Base-by-base conservation (phyloP, 495 filamentous ascomycete genomes). In the Evansstolkia leycettana region DNA sequence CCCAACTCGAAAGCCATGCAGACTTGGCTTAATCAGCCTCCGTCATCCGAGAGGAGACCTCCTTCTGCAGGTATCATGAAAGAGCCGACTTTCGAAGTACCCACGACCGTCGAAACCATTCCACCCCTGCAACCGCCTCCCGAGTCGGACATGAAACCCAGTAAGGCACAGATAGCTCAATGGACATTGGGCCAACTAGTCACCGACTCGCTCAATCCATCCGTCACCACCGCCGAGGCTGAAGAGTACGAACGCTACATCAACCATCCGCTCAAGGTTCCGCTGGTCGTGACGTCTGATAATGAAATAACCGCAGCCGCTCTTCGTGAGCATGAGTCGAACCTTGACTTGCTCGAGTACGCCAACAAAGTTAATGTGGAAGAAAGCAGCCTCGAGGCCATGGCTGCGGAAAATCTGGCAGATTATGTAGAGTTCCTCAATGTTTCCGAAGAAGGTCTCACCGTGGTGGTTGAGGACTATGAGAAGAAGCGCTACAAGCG, bases 401-500 rank as follows among this genome's bases (percentile, higher is more conserved):
- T 60, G 33, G 60, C 60, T 5, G 80, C 81, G 38, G 80, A 82
- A 33, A 88, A 93, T 41, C 37, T 82, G 34, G 70, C 68, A 25
- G 72, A 82, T 36, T 94, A 88, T 51, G 63, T 57, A 8, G 81
- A 90, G 31, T 84, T 85, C 49, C 54, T 94, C 17, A 64, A 62
- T 24, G 72, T 94, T 2, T 72, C 69, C 11, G 84, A 90, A 16
- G 83, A 94, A 42, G 83, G 84, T 7, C 61, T 98, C 19, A 85
- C 82, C n/a, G 89, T 96, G 11, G 76, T 71, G 10, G 74, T 82
- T 27, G 85, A 88, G 48, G 90, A 96, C 55, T 65, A 72, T 31
- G 62, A 65, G 23, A 95, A 90, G 69, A 94, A 94, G 69, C 64
- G 92, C 43, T 98, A 98, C 54, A 94, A 87, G 58, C 84, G 87